Conservation (phyloP, 768 basidiomycete genomes). For the Steccherinum ochraceum region DNA sequence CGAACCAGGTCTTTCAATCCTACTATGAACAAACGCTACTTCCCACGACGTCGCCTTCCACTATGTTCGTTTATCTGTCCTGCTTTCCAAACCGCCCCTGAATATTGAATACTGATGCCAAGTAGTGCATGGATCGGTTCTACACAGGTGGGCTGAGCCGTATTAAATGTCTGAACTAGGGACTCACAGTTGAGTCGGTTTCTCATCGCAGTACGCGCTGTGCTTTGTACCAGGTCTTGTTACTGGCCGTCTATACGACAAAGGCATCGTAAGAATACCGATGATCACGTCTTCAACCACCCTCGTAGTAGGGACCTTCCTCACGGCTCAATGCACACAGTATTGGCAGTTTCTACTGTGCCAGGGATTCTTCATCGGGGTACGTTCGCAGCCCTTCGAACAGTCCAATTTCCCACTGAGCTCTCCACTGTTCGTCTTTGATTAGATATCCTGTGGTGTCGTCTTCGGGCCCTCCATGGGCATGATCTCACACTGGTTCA, state of each 20-base stretch:
- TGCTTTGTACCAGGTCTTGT: constrained; percentile 57
- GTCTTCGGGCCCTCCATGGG: constrained; percentile 58
- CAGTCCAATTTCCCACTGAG: neutral
- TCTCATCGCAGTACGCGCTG: constrained; percentile 64
- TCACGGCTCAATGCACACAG: constrained; percentile 60
- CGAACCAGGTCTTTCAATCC: constrained; percentile 67
- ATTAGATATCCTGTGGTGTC: constrained; percentile 35
- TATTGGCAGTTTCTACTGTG: constrained; percentile 79
- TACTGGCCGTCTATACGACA: constrained; percentile 65
- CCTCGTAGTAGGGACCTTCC: constrained; percentile 50
- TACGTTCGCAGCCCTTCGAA: constrained; percentile 23
- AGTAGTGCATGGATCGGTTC: constrained; percentile 61
- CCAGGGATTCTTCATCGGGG: constrained; percentile 64
- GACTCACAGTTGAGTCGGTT: constrained; percentile 4
- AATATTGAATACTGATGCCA: too few species aligned
- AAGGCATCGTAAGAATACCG: constrained; percentile 57
- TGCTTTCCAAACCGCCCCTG: too few species aligned
- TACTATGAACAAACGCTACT: constrained; percentile 59
- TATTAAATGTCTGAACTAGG: neutral
- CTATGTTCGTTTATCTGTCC: constrained; percentile 42
- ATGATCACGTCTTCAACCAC: constrained; percentile 40
- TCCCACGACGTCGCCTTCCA: constrained; percentile 44
- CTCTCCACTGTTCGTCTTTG: neutral
- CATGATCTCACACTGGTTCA: constrained; percentile 71
- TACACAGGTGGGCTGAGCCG: constrained; percentile 40